Percentiles rank a stretch among this genome's conserved stretches.
phyloP scores from a whole-genome alignment of 2,329 filamentous ascomycete species.

The Epichloe elymi region DNA sequence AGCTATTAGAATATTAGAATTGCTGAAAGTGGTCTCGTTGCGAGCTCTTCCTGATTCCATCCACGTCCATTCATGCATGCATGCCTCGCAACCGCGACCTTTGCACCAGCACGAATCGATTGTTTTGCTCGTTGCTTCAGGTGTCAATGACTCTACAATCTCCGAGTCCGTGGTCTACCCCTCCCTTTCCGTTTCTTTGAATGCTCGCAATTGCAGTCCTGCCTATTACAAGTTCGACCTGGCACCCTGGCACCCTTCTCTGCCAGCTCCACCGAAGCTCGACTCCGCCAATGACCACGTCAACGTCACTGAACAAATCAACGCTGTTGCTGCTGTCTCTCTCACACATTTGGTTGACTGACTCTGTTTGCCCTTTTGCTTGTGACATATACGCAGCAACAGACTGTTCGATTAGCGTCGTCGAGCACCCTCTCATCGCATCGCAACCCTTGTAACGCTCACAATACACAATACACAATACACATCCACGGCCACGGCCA shows the following conservation, averaged over 20 bases:
- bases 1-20: too few relatives aligned
- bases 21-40: not conserved
- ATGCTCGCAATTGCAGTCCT: not conserved
- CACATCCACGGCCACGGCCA: conserved; percentile 1
- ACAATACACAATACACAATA: not conserved
- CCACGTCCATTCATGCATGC: conserved; percentile 7
- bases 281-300: conserved; percentile 4
- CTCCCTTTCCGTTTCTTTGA: not conserved
- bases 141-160: too few relatives aligned
- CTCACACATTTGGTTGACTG: not conserved
- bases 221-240: not conserved
- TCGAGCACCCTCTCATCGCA: not conserved
- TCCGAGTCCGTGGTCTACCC: too few relatives aligned
- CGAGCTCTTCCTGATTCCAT: conserved; percentile 18
- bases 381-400: not conserved
- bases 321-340: not conserved
- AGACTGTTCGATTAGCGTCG: not conserved
- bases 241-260: not conserved
- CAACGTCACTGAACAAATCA: not conserved
- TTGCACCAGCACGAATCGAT: not conserved
- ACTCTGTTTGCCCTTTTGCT: not conserved
- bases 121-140: too few relatives aligned
- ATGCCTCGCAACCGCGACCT: not conserved
- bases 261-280: conserved; percentile 4
- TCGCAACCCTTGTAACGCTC: not conserved